Percentiles rank a stretch among this genome's conserved stretches.
These are phyloP conservation scores for Xeromyces bisporus DNA, from an alignment of 495 filamentous ascomycete genomes.

Conservation along the genomic window DNA sequence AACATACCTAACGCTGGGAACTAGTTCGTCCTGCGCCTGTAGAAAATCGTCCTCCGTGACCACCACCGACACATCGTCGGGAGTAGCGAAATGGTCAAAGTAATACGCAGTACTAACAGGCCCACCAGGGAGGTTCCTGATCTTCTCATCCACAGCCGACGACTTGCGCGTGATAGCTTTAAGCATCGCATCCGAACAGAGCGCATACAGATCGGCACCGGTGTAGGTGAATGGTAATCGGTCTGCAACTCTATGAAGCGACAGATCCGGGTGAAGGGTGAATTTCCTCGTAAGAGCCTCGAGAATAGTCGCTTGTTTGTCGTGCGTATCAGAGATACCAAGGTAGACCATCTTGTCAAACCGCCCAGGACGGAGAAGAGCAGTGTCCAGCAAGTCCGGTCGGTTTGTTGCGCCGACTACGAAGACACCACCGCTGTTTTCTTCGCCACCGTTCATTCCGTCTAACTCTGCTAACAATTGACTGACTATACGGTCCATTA, in stretches of 20 bases:
- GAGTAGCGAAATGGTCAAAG: slow-evolving; percentile 77
- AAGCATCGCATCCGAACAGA: slow-evolving; percentile 96
- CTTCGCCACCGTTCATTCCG: slow-evolving; percentile 88
- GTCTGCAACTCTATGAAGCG: slow-evolving; percentile 56
- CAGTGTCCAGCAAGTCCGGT: slow-evolving; percentile 84
- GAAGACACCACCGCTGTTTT: slow-evolving; percentile 77
- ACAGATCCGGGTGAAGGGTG: slow-evolving; percentile 57
- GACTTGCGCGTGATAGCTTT: slow-evolving; percentile 93
- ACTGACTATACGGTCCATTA: slow-evolving; percentile 97
- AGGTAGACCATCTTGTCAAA: slow-evolving; percentile 99
- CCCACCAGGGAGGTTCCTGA: slow-evolving; percentile 36
- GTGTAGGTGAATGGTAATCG: slow-evolving; percentile 88
- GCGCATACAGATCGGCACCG: slow-evolving; percentile 87
- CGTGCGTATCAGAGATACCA: slow-evolving; percentile 88
- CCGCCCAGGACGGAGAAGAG: slow-evolving; percentile 73
- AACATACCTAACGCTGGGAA: slow-evolving; percentile 66
- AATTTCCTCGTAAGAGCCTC: slow-evolving; percentile 93
- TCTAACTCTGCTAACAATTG: slow-evolving; percentile 91
- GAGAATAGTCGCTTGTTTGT: slow-evolving; percentile 87
- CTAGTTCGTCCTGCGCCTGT: slow-evolving; percentile 61
- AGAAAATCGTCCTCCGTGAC: slow-evolving; percentile 80
- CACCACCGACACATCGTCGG: slow-evolving; percentile 67
- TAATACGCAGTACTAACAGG: slow-evolving; percentile 77
- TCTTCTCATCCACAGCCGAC: slow-evolving; percentile 65
- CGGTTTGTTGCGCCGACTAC: slow-evolving; percentile 95